Evolutionary conservation across 805 yeast genomes (phyloP).

Genomic region (Metschnikowia lunata): DNA sequence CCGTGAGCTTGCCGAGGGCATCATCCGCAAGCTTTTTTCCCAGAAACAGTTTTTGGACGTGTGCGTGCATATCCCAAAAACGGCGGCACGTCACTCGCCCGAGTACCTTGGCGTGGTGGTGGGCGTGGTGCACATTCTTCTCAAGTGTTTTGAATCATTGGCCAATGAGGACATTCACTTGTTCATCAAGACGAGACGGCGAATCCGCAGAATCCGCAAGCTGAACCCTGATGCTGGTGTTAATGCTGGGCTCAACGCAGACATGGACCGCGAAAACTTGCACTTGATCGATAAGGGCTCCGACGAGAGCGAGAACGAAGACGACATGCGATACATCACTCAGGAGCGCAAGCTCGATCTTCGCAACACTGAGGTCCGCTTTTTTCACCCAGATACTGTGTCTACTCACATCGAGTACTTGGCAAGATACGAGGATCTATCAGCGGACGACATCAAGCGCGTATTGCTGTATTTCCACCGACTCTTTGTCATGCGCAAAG

Average conservation of each 20-base stretch:
- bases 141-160: slow-evolving; percentile 65
- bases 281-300: slow-evolving; percentile 18
- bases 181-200: slow-evolving; percentile 45
- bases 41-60: slow-evolving; percentile 55
- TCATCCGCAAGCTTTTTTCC: slow-evolving; percentile 66
- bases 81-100: slow-evolving; percentile 60
- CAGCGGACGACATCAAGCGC: slow-evolving; percentile 54
- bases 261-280: slow-evolving; percentile 17
- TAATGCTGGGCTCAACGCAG: slow-evolving; percentile 15
- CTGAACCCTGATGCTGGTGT: too few species aligned
- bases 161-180: slow-evolving; percentile 52
- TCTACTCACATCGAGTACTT: slow-evolving; percentile 63
- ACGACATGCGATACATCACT: slow-evolving; percentile 32
- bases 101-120: slow-evolving; percentile 56
- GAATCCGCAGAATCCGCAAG: slow-evolving; percentile 28
- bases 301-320: slow-evolving; percentile 27
- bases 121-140: slow-evolving; percentile 58
- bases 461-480: slow-evolving; percentile 70
- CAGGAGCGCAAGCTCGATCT: slow-evolving; percentile 48
- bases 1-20: slow-evolving; percentile 48
- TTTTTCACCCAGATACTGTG: slow-evolving; percentile 57
- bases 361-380: slow-evolving; percentile 36
- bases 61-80: slow-evolving; percentile 55
- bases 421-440: slow-evolving; percentile 56
- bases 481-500: slow-evolving; percentile 55